A percentile compares a stretch with the other conserved stretches of the same genome.
phyloP scores from a whole-genome alignment of 495 filamentous ascomycete species.

The Opeltia flavorubescens region DNA sequence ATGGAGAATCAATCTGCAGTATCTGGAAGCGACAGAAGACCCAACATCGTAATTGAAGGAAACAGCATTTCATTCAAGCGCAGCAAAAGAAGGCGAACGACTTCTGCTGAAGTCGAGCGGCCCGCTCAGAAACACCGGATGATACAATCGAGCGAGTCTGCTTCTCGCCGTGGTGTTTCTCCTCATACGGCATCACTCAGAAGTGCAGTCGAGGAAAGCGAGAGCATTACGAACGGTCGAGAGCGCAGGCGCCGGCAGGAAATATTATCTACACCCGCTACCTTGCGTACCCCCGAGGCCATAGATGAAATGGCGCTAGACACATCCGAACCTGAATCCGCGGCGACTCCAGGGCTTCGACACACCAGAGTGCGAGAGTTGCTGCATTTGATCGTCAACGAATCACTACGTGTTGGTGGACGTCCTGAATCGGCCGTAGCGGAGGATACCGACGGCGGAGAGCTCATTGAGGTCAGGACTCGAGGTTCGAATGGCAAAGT shows the following conservation, averaged over 20 bases:
- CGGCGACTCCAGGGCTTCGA: constrained; percentile 35
- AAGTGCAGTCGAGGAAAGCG: constrained; percentile 36
- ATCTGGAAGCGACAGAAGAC: constrained; percentile 18
- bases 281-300: constrained; percentile 2
- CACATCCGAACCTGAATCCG: constrained; percentile 30
- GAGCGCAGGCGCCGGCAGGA: background rate
- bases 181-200: constrained; percentile 33
- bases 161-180: constrained; percentile 27
- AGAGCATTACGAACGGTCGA: constrained; percentile 23
- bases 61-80: constrained; percentile 31
- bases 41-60: constrained; percentile 31
- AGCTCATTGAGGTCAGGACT: constrained; percentile 50
- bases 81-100: constrained; percentile 34
- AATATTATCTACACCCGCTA: background rate
- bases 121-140: constrained; percentile 27
- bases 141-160: constrained; percentile 15
- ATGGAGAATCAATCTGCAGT: constrained; percentile 16
- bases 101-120: constrained; percentile 24
- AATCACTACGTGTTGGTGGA: constrained; percentile 56
- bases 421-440: constrained; percentile 56
- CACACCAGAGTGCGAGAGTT: constrained; percentile 51
- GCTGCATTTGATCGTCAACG: constrained; percentile 52
- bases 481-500: constrained; percentile 43
- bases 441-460: constrained; percentile 45
- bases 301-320: constrained; percentile 7